Evolutionary conservation across 768 basidiomycete genomes (phyloP).

Genomic region (Gloeostereum incarnatum): DNA sequence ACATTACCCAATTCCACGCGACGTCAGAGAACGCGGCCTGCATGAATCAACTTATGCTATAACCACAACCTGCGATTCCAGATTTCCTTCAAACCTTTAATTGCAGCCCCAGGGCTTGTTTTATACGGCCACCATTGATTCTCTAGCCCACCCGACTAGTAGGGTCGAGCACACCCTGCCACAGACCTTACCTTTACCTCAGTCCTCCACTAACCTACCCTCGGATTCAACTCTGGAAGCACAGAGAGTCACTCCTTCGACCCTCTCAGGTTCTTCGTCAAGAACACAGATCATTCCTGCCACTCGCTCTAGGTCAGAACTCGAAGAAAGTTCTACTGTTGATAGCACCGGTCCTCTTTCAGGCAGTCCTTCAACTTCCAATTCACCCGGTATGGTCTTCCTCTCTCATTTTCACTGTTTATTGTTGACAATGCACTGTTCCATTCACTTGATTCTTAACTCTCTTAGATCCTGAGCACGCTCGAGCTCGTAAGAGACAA

Average conservation of each 20-base stretch:
- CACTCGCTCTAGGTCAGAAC: constrained; percentile 42
- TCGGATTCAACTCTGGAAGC: constrained; percentile 16
- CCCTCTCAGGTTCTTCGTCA: too few species aligned
- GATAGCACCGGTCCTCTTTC: constrained; percentile 5
- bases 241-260: constrained; percentile 13
- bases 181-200: constrained; percentile 20
- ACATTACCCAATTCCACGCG: too few species aligned
- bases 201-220: constrained; percentile 18
- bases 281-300: too few species aligned
- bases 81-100: too few species aligned
- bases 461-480: constrained; percentile 36
- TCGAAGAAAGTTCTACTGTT: constrained; percentile 15
- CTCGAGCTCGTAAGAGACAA: constrained; percentile 64
- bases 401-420: constrained; percentile 1
- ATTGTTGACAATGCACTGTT: constrained; percentile 1
- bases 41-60: too few species aligned
- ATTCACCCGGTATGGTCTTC: constrained; percentile 25
- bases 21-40: too few species aligned
- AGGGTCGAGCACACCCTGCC: constrained; percentile 41
- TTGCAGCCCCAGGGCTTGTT: too few species aligned
- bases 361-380: constrained; percentile 18
- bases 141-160: constrained; percentile 46
- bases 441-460: constrained; percentile 5
- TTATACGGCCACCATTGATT: constrained; percentile 49
- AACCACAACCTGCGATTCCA: too few species aligned